Percentiles rank a stretch among this genome's conserved stretches.
These are phyloP conservation scores for Hanseniaspora clermontiae DNA, from an alignment of 805 yeast genomes.

Conservation along the genomic window DNA sequence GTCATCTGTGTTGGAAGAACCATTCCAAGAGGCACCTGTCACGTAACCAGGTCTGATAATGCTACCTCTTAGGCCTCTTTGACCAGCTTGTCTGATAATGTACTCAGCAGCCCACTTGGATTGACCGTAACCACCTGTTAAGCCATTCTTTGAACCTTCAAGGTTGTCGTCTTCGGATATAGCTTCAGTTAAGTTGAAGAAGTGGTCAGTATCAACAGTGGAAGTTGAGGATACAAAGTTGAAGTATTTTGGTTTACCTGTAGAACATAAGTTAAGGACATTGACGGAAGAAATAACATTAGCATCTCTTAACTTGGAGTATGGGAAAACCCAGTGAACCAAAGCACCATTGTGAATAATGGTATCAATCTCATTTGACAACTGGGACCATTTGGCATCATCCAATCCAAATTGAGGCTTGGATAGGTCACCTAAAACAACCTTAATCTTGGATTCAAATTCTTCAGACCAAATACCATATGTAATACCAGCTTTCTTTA, in stretches of 20 bases:
- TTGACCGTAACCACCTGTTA: slow-evolving; percentile 93
- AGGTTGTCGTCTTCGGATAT: slow-evolving; percentile 73
- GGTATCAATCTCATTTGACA: slow-evolving; percentile 56
- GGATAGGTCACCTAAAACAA: slow-evolving; percentile 75
- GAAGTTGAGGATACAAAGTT: slow-evolving; percentile 95
- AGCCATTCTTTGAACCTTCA: slow-evolving; percentile 65
- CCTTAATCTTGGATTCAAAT: slow-evolving; percentile 46
- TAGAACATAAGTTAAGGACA: slow-evolving; percentile 59
- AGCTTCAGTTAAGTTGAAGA: slow-evolving; percentile 61
- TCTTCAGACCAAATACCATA: slow-evolving; percentile 55
- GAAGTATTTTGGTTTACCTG: slow-evolving; percentile 65
- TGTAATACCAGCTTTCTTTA: slow-evolving; percentile 59
- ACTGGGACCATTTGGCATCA: slow-evolving; percentile 41
- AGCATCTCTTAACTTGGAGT: slow-evolving; percentile 77
- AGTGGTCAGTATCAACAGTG: slow-evolving; percentile 73
- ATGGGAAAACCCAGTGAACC: slow-evolving; percentile 98
- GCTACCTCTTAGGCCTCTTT: slow-evolving; percentile 73
- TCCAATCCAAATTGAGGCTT: slow-evolving; percentile 57
- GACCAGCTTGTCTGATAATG: slow-evolving; percentile 76
- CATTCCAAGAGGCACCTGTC: slow-evolving; percentile 71
- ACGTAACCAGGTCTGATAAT: slow-evolving; percentile 94
- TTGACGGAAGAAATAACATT: slow-evolving; percentile 82
- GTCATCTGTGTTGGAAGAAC: slow-evolving; percentile 92
- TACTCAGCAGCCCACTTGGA: slow-evolving; percentile 96
- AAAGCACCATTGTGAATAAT: slow-evolving; percentile 94